Percentiles rank a stretch among this genome's conserved stretches.
These are phyloP conservation scores for Aspergillus biplanus DNA, from an alignment of 495 filamentous ascomycete genomes.

Conservation along the genomic window DNA sequence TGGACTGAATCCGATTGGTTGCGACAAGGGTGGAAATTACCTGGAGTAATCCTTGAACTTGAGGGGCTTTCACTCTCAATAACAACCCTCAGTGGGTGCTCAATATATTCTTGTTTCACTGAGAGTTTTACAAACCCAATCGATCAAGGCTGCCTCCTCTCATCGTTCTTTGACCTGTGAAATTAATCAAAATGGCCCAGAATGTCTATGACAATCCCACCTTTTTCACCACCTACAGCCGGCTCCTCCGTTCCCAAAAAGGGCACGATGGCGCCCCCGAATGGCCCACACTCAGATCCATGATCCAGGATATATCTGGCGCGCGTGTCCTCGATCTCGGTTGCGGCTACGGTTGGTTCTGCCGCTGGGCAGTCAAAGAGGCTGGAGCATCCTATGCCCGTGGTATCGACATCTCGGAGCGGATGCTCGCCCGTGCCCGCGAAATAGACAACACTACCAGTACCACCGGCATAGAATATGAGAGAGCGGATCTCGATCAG, in stretches of 20 bases:
- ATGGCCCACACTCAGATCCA: conserved; percentile 26
- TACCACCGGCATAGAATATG: conserved; percentile 2
- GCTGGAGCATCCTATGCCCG: conserved; percentile 14
- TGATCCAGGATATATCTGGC: conserved; percentile 13
- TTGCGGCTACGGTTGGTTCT: conserved; percentile 33
- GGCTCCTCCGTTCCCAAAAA: conserved; percentile 28
- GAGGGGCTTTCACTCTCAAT: no score
- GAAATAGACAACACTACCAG: conserved; percentile 1
- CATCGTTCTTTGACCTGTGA: no score
- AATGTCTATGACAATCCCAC: conserved; percentile 31
- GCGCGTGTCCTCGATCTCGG: conserved; percentile 25
- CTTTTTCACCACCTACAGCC: conserved; percentile 29
- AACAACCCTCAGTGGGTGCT: no score
- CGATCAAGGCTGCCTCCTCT: no score
- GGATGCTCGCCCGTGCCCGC: conserved; percentile 28
- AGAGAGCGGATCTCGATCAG: conserved; percentile 6
- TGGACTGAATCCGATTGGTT: no score
- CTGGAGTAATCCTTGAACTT: no score
- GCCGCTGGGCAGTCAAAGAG: conserved; percentile 27
- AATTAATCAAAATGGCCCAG: conserved; percentile 18
- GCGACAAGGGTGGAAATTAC: no score
- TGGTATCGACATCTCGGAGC: conserved; percentile 28
- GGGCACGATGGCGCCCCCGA: conserved; percentile 26
- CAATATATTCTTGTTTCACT: no score
- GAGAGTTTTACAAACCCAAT: no score